Percentiles rank a stretch among this genome's conserved stretches.
Evolutionary conservation across 345 rosid genomes (phyloP).

Genomic region (Odontarrhena argentea): DNA sequence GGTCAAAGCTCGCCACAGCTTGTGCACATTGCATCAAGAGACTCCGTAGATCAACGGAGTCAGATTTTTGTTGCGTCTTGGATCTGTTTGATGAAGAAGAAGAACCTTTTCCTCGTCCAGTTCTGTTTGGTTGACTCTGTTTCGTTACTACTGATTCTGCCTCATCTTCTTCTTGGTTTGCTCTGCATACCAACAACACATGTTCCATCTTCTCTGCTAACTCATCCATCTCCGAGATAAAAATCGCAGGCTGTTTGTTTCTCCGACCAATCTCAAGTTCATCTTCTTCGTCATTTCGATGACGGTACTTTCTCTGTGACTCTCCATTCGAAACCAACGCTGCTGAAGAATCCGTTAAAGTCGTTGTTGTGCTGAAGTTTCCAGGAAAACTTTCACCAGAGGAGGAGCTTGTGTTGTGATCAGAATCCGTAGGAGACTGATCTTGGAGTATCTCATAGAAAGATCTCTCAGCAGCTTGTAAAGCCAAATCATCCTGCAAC

Average conservation of each 20-base stretch:
- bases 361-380: slow-evolving; percentile 8
- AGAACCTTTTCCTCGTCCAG: slow-evolving; percentile 48
- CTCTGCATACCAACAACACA: slow-evolving; percentile 48
- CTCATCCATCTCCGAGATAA: slow-evolving; percentile 53
- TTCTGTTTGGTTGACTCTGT: slow-evolving; percentile 40
- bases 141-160: slow-evolving; percentile 27
- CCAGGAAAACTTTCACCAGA: slow-evolving; percentile 15
- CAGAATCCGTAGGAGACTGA: slow-evolving; percentile 57
- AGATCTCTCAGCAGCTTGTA: slow-evolving; percentile 71
- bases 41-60: slow-evolving; percentile 63
- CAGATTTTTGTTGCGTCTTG: slow-evolving; percentile 41
- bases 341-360: slow-evolving; percentile 19
- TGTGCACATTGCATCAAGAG: slow-evolving; percentile 78
- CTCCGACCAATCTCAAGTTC: slow-evolving; percentile 58
- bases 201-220: slow-evolving; percentile 66
- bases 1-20: slow-evolving; percentile 66
- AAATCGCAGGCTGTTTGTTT: slow-evolving; percentile 62
- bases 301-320: slow-evolving; percentile 54
- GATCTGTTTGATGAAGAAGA: slow-evolving; percentile 25
- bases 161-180: slow-evolving; percentile 23
- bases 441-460: slow-evolving; percentile 54
- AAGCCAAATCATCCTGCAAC: slow-evolving; percentile 53
- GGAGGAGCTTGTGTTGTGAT: slow-evolving; percentile 29
- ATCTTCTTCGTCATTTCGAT: slow-evolving; percentile 51
- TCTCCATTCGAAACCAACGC: slow-evolving; percentile 54